These are phyloP conservation scores for Phytophthora hibernalis DNA, from an alignment of 352 stramenopile species.

Conservation along the genomic window DNA sequence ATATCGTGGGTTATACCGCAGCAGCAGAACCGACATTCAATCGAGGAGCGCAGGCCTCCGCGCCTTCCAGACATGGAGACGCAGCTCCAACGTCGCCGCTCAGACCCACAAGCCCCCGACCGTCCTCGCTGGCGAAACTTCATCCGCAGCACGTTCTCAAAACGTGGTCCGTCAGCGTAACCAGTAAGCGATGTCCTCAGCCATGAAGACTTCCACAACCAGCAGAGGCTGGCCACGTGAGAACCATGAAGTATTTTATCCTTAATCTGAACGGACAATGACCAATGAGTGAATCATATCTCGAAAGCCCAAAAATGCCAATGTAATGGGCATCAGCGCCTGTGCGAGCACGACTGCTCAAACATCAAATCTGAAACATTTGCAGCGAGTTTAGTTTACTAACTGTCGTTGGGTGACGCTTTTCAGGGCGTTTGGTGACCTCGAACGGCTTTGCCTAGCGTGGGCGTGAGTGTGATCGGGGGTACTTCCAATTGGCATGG, in stretches of 20 bases:
- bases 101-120: slow-evolving; percentile 23
- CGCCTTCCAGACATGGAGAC: slow-evolving; percentile 13
- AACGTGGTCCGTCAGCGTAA: background rate
- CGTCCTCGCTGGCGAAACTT: slow-evolving; percentile 36
- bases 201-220: slow-evolving; percentile 1
- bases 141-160: slow-evolving; percentile 35
- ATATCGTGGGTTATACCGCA: background rate
- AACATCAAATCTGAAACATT: too few relatives aligned
- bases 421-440: too few relatives aligned
- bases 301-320: too few relatives aligned
- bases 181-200: background rate
- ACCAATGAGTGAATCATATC: too few relatives aligned
- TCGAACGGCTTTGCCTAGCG: too few relatives aligned
- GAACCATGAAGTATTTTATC: background rate
- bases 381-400: too few relatives aligned
- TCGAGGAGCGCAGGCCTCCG: slow-evolving; percentile 25
- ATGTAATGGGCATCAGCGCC: too few relatives aligned
- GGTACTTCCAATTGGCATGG: too few relatives aligned
- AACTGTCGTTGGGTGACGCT: too few relatives aligned
- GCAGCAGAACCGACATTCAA: slow-evolving; percentile 30
- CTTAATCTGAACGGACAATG: too few relatives aligned
- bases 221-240: background rate
- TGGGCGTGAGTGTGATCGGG: too few relatives aligned
- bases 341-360: too few relatives aligned
- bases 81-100: slow-evolving; percentile 33